Percentiles rank a stretch among this genome's conserved stretches.
Evolutionary conservation across 2,329 filamentous ascomycete genomes (phyloP).

Genomic region (Ophiocordyceps unilateralis): DNA sequence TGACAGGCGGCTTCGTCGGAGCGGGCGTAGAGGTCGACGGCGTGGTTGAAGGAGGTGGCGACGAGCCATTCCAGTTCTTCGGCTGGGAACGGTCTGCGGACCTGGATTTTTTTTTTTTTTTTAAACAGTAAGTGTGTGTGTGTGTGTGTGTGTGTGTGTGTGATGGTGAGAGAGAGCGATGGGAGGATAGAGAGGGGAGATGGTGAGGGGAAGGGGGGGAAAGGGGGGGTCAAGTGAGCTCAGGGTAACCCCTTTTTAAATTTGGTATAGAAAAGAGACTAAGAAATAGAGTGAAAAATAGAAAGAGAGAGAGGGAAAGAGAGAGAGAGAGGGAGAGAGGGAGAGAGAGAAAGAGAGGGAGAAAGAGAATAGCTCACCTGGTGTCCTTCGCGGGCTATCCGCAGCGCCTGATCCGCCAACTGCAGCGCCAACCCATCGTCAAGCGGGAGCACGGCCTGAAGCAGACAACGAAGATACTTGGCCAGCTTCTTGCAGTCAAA

Average conservation of each 20-base stretch:
- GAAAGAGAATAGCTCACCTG: constrained; percentile 21
- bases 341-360: not conserved
- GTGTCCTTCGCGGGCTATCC: constrained; percentile 31
- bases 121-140: no score
- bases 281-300: no score
- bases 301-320: no score
- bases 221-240: no score
- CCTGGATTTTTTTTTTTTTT: no score
- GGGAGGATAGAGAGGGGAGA: no score
- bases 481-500: constrained; percentile 45
- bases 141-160: no score
- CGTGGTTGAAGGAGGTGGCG: constrained; percentile 51
- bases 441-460: constrained; percentile 45
- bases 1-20: constrained; percentile 36
- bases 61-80: constrained; percentile 65
- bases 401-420: constrained; percentile 45
- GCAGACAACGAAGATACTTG: constrained; percentile 64
- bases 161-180: no score
- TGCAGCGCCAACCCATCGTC: constrained; percentile 38
- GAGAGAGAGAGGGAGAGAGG: no score
- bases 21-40: constrained; percentile 44
- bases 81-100: constrained; percentile 36
- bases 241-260: no score
- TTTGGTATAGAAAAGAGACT: no score
- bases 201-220: no score